These are phyloP conservation scores for Alternaria sp. DNA, from an alignment of 2,329 filamentous ascomycete species.

Conservation along the genomic window DNA sequence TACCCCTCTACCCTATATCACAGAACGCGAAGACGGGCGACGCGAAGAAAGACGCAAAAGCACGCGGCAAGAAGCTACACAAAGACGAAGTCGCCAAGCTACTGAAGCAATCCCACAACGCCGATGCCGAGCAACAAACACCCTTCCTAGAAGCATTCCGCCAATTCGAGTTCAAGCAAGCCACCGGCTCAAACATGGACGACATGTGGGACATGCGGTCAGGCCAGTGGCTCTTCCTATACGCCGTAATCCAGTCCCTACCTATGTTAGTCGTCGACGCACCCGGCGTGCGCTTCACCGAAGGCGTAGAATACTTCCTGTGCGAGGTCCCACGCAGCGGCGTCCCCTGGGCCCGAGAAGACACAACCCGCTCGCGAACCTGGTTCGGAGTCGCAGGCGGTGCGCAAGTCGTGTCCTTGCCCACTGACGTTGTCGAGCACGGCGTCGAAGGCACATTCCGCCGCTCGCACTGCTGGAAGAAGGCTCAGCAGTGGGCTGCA, in stretches of 20 bases:
- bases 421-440: slow-evolving; percentile 69
- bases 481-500: slow-evolving; percentile 66
- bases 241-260: slow-evolving; percentile 76
- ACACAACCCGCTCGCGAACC: slow-evolving; percentile 62
- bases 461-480: slow-evolving; percentile 72
- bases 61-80: slow-evolving; percentile 74
- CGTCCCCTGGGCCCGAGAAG: slow-evolving; percentile 75
- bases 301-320: slow-evolving; percentile 81
- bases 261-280: slow-evolving; percentile 81
- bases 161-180: slow-evolving; percentile 73
- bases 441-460: slow-evolving; percentile 72
- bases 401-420: slow-evolving; percentile 65
- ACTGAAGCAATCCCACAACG: slow-evolving; percentile 82
- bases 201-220: slow-evolving; percentile 75
- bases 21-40: slow-evolving; percentile 69
- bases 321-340: slow-evolving; percentile 76
- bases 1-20: slow-evolving; percentile 77
- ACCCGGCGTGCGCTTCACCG: slow-evolving; percentile 70
- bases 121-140: slow-evolving; percentile 66
- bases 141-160: slow-evolving; percentile 75
- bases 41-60: slow-evolving; percentile 75
- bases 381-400: slow-evolving; percentile 79
- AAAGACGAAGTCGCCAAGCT: slow-evolving; percentile 78
- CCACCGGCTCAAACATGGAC: slow-evolving; percentile 66
- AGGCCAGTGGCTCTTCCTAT: slow-evolving; percentile 83